Percentiles rank a stretch among this genome's conserved stretches.
phyloP scores from a whole-genome alignment of 768 basidiomycete species.

The Amanita brunnescens region DNA sequence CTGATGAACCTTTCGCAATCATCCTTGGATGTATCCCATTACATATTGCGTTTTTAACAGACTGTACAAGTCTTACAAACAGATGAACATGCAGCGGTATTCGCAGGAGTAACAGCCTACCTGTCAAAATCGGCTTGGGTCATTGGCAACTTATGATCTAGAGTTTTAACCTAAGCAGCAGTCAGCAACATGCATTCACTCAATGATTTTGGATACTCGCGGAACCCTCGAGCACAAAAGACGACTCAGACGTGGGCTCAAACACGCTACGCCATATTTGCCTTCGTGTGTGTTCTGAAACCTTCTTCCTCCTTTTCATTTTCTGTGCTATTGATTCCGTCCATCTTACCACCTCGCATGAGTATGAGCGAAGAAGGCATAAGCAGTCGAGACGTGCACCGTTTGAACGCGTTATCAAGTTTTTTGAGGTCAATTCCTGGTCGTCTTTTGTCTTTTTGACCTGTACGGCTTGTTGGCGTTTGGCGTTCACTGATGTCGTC shows the following conservation, averaged over 20 bases:
- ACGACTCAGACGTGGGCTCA: slow-evolving; percentile 45
- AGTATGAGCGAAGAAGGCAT: neutral
- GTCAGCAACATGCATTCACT: slow-evolving; percentile 3
- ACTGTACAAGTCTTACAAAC: slow-evolving; percentile 44
- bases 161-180: slow-evolving; percentile 55
- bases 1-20: slow-evolving; percentile 84
- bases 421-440: slow-evolving; percentile 66
- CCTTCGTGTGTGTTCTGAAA: slow-evolving; percentile 53
- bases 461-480: slow-evolving; percentile 21
- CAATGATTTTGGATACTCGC: slow-evolving; percentile 23
- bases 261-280: slow-evolving; percentile 79
- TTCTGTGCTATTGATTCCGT: slow-evolving; percentile 82
- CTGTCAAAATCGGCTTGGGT: slow-evolving; percentile 61
- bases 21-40: slow-evolving; percentile 86
- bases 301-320: slow-evolving; percentile 74
- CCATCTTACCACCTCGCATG: slow-evolving; percentile 46
- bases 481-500: slow-evolving; percentile 14
- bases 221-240: slow-evolving; percentile 23
- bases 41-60: slow-evolving; percentile 58
- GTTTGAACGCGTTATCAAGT: slow-evolving; percentile 77
- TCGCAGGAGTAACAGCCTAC: slow-evolving; percentile 33
- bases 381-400: slow-evolving; percentile 27
- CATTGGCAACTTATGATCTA: slow-evolving; percentile 76
- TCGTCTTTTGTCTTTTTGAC: slow-evolving; percentile 13
- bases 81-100: slow-evolving; percentile 2